A percentile compares a stretch with the other conserved stretches of the same genome.
Conservation (phyloP, 768 basidiomycete genomes). For the Xerocomellus intermedius region DNA sequence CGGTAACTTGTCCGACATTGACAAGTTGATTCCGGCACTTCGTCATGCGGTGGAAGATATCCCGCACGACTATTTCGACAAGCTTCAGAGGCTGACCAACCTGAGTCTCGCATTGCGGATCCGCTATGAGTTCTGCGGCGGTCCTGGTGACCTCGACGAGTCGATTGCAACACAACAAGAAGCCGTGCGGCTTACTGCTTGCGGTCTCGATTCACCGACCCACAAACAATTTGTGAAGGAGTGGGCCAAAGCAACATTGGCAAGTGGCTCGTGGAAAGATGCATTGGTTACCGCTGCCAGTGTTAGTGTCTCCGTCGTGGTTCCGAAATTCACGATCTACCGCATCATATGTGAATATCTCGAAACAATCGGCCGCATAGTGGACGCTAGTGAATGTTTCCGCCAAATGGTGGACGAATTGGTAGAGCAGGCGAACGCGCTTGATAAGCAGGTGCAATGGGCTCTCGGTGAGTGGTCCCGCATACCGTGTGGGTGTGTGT, state of each 20-base stretch:
- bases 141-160: no score
- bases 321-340: neutral
- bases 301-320: no score
- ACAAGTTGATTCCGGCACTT: neutral
- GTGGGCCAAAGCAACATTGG: no score
- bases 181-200: no score
- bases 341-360: neutral
- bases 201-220: no score
- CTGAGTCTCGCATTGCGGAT: constrained; percentile 2
- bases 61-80: constrained; percentile 4
- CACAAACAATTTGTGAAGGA: no score
- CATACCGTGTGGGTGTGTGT: neutral
- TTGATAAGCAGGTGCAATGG: neutral
- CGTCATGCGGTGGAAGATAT: neutral
- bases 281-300: no score
- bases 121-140: no score
- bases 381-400: neutral
- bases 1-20: neutral
- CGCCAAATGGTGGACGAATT: neutral
- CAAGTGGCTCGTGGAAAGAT: no score
- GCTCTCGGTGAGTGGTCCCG: neutral
- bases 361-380: neutral
- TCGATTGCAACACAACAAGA: no score
- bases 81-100: neutral
- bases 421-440: no score